Evolutionary conservation across 1,284 basidiomycete species (phyloP).

Genomic region (Papiliotrema flavescens): DNA sequence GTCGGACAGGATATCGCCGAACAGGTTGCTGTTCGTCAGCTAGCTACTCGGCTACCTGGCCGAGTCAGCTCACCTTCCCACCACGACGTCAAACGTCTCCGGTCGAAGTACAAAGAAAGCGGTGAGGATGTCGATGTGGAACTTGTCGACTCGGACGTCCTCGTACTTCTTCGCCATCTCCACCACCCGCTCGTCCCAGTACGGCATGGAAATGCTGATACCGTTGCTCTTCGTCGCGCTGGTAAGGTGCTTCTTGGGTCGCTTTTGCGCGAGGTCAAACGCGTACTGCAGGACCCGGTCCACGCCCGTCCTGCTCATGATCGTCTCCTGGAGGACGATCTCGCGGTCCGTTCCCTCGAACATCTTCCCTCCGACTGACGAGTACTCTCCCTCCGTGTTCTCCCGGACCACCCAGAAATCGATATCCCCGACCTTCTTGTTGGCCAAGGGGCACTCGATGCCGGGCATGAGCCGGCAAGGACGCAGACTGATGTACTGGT

Average conservation of each 20-base stretch:
- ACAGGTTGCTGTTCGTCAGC: slow-evolving; percentile 11
- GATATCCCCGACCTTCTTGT: slow-evolving; percentile 44
- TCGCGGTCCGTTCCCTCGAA: slow-evolving; percentile 38
- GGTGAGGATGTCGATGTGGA: slow-evolving; percentile 55
- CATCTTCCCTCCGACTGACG: slow-evolving; percentile 54
- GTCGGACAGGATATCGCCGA: slow-evolving; percentile 70
- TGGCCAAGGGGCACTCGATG: slow-evolving; percentile 52
- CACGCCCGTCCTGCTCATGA: slow-evolving; percentile 55
- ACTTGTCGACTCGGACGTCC: slow-evolving; percentile 56
- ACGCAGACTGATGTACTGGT: slow-evolving; percentile 59
- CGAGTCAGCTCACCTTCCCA: slow-evolving; percentile 43
- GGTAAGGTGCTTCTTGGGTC: slow-evolving; percentile 56
- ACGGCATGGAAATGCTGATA: slow-evolving; percentile 28
- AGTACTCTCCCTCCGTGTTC: slow-evolving; percentile 60
- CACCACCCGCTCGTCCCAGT: slow-evolving; percentile 46
- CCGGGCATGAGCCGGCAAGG: slow-evolving; percentile 57
- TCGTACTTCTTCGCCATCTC: slow-evolving; percentile 55
- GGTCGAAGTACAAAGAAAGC: slow-evolving; percentile 56
- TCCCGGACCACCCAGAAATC: slow-evolving; percentile 58
- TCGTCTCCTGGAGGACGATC: slow-evolving; percentile 48
- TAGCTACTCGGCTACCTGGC: background rate
- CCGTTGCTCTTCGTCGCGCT: slow-evolving; percentile 57
- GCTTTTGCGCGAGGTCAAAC: slow-evolving; percentile 55
- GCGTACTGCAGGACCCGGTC: slow-evolving; percentile 58
- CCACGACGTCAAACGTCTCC: slow-evolving; percentile 57